phyloP scores from a whole-genome alignment of 768 basidiomycete species.

The Crepidotus variabilis region DNA sequence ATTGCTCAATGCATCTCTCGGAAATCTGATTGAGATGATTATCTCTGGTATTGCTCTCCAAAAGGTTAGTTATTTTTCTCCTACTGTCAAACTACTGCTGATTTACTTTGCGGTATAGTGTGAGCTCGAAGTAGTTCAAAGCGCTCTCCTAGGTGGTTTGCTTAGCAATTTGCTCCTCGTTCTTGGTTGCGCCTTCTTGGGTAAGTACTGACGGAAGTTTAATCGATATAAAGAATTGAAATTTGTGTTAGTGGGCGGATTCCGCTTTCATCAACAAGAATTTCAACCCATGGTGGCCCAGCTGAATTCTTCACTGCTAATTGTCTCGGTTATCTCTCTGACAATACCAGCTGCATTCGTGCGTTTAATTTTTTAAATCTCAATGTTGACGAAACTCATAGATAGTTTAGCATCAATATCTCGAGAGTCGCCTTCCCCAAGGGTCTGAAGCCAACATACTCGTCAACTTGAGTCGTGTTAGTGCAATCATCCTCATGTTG shows the following conservation, averaged over 20 bases:
- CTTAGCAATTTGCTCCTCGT: conserved; percentile 77
- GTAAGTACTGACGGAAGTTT: conserved; percentile 49
- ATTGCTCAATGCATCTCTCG: conserved; percentile 49
- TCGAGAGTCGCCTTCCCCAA: conserved; percentile 28
- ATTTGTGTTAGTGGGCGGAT: conserved; percentile 35
- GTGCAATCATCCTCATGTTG: conserved; percentile 42
- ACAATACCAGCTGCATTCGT: conserved; percentile 63
- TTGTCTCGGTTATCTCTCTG: conserved; percentile 67
- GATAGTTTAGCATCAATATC: conserved; percentile 27
- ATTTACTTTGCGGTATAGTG: conserved; percentile 28
- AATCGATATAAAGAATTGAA: background rate
- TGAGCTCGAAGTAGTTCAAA: conserved; percentile 51
- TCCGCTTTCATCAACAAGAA: conserved; percentile 46
- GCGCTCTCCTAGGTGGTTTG: conserved; percentile 47
- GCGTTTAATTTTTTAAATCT: conserved; percentile 14
- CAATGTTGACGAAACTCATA: conserved; percentile 13
- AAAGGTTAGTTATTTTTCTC: conserved; percentile 20
- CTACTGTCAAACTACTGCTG: background rate
- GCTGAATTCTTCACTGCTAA: conserved; percentile 62
- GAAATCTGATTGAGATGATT: conserved; percentile 52
- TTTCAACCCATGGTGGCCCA: conserved; percentile 57
- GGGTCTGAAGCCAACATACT: conserved; percentile 38
- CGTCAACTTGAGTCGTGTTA: conserved; percentile 43
- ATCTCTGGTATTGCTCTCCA: conserved; percentile 42
- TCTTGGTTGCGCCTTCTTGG: conserved; percentile 77